phyloP scores from a whole-genome alignment of 163 green algal species.

The Prototheca cutis region DNA sequence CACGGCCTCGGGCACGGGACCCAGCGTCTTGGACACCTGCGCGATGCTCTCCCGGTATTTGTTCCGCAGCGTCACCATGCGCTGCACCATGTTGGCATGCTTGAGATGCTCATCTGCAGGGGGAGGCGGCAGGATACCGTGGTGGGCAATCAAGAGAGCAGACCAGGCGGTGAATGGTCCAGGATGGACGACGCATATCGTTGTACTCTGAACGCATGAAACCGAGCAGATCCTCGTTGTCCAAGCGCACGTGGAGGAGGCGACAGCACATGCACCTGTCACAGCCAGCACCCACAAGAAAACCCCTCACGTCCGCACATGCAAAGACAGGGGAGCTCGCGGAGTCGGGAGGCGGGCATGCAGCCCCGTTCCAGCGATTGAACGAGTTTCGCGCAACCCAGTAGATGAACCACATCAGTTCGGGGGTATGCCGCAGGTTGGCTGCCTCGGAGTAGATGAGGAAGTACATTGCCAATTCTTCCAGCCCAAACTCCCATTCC shows the following conservation, averaged over 20 bases:
- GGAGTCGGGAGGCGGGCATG: background rate
- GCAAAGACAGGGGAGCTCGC: background rate
- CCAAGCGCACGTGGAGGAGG: too few relatives aligned
- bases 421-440: conserved; percentile 53
- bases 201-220: too few relatives aligned
- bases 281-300: too few relatives aligned
- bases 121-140: too few relatives aligned
- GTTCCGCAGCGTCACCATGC: background rate
- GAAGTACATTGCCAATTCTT: conserved; percentile 56
- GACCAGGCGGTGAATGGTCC: too few relatives aligned
- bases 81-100: background rate
- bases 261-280: too few relatives aligned
- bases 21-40: background rate
- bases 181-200: too few relatives aligned
- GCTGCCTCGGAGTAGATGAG: conserved; percentile 52
- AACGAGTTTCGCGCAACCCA: conserved; percentile 32
- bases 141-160: too few relatives aligned
- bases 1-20: background rate
- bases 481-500: conserved; percentile 37
- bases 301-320: too few relatives aligned
- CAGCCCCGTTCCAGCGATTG: background rate
- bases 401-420: conserved; percentile 59
- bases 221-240: too few relatives aligned
- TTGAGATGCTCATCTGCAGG: background rate
- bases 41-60: background rate